A percentile compares a stretch with the other conserved stretches of the same genome.
These are phyloP conservation scores for Clausena lansium DNA, from an alignment of 345 rosid genomes.

Conservation along the genomic window DNA sequence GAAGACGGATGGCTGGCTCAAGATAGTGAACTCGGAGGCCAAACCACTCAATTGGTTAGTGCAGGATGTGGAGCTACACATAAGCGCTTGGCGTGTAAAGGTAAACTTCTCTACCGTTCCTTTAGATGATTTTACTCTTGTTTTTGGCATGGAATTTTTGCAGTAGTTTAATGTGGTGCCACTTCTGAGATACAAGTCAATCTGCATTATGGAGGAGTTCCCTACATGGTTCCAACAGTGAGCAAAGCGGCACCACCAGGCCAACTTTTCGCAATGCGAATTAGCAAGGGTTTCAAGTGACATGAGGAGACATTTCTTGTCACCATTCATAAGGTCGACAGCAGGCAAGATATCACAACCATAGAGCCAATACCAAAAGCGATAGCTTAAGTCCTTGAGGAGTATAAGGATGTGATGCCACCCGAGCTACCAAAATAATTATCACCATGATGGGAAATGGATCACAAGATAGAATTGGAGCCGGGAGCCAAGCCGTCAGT, in stretches of 20 bases:
- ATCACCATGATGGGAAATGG: too few species aligned
- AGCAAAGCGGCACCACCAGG: not conserved
- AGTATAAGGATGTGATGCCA: too few species aligned
- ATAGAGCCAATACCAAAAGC: too few species aligned
- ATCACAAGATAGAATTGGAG: too few species aligned
- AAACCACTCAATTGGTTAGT: not conserved
- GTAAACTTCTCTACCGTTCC: not conserved
- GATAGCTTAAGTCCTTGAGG: too few species aligned
- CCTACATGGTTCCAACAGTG: too few species aligned
- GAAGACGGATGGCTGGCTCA: not conserved
- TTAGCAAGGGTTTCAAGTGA: not conserved
- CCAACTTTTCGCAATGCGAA: not conserved
- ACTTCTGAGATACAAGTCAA: not conserved
- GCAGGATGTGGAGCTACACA: not conserved
- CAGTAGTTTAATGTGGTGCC: not conserved
- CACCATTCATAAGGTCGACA: not conserved
- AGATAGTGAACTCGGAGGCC: not conserved
- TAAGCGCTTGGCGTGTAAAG: not conserved
- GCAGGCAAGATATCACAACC: too few species aligned
- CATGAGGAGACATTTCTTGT: not conserved
- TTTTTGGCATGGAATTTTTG: not conserved
- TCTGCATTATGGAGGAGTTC: too few species aligned
- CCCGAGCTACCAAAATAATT: too few species aligned
- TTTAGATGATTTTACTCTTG: not conserved
- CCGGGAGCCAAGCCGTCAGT: accelerated